Evolutionary conservation across 1,284 basidiomycete genomes (phyloP).

Genomic region (Naganishia albida): DNA sequence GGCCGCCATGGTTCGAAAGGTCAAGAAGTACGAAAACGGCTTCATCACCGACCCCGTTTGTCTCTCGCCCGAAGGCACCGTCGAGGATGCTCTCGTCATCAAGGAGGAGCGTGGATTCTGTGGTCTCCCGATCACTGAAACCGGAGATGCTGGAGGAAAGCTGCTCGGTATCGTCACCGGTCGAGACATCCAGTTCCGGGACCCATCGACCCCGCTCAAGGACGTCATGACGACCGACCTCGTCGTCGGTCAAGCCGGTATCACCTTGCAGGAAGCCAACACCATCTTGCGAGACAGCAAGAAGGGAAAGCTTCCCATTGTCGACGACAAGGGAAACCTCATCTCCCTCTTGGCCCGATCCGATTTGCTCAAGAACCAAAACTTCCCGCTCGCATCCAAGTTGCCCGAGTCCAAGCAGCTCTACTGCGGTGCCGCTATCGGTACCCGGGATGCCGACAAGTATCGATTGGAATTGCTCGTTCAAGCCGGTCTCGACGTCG

Average conservation of each 20-base stretch:
- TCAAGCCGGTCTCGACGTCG: conserved; percentile 93
- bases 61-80: conserved; percentile 72
- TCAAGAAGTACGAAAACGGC: conserved; percentile 98
- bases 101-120: conserved; percentile 92
- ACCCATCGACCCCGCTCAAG: conserved; percentile 67
- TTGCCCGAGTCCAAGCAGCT: conserved; percentile 90
- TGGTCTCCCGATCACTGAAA: conserved; percentile 96
- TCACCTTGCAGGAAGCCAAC: conserved; percentile 91
- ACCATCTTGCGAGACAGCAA: conserved; percentile 92
- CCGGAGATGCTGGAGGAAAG: conserved; percentile 81
- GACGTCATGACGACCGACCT: conserved; percentile 88
- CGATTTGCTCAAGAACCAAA: conserved; percentile 96
- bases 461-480: conserved; percentile 83
- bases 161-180: conserved; percentile 95
- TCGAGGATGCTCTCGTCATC: conserved; percentile 90
- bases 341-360: conserved; percentile 89
- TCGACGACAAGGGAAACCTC: conserved; percentile 73
- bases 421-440: conserved; percentile 94
- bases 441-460: conserved; percentile 85
- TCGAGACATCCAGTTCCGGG: conserved; percentile 93
- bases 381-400: conserved; percentile 93
- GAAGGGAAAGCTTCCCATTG: conserved; percentile 94
- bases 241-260: conserved; percentile 78
- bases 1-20: conserved; percentile 94
- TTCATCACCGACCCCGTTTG: conserved; percentile 96